These are phyloP conservation scores for Ophiostoma ulmi DNA, from an alignment of 2,329 filamentous ascomycete genomes.

Conservation along the genomic window DNA sequence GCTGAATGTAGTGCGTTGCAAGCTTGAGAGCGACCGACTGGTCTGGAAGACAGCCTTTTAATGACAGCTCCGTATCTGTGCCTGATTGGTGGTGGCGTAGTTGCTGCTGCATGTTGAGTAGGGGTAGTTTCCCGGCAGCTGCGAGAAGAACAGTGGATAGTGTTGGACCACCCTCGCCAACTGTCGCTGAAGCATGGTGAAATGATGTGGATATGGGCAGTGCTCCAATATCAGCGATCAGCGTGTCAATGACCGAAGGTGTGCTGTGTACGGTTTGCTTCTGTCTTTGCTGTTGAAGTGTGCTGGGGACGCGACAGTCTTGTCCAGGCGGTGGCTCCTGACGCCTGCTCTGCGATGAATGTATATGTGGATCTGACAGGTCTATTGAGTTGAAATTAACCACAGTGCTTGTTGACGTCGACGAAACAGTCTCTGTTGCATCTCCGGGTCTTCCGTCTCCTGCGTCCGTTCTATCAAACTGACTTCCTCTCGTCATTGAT, in stretches of 20 bases:
- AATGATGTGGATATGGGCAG: slow-evolving; percentile 28
- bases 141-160: background rate
- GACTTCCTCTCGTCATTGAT: background rate
- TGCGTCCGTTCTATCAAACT: background rate
- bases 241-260: slow-evolving; percentile 26
- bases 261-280: background rate
- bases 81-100: too few relatives aligned
- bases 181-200: background rate
- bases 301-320: background rate
- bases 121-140: background rate
- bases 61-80: background rate
- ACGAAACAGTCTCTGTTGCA: background rate
- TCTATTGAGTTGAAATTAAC: background rate
- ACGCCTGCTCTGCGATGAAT: background rate
- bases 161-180: background rate
- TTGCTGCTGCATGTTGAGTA: background rate
- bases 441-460: background rate
- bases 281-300: background rate
- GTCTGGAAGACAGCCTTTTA: slow-evolving; percentile 23
- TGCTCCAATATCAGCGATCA: slow-evolving; percentile 30
- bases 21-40: slow-evolving; percentile 27
- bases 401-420: background rate
- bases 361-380: background rate
- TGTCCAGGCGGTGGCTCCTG: background rate
- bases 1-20: slow-evolving; percentile 29